Evolutionary conservation across 2,329 filamentous ascomycete genomes (phyloP), one percentile per base, ranked within the genome.

Genomic region (Pyrenophora teres): DNA sequence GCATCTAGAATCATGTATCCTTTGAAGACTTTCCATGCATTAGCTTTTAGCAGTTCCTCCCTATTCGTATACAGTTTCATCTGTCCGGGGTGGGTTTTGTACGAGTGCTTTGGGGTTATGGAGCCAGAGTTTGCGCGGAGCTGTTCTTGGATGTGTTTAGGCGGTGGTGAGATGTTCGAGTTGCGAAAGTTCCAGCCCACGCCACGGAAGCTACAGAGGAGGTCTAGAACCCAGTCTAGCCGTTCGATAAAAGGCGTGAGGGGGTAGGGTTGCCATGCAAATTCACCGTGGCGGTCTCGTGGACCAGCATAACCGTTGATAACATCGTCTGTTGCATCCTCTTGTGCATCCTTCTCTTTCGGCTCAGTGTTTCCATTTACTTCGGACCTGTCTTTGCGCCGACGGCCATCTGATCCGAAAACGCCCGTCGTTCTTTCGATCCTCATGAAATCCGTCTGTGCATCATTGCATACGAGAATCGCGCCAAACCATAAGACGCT

Each of bases 1-100:
- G 85, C 51, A 71, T 97, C 93, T 7, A 96, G 76, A 6, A 83
- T 54, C 10, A 94, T 57, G 67, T 90, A 94, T 57, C 79, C 78
- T 32, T 81, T 49, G 2, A 83, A 47, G n/a, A 87, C 74, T 5
- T 67, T 76, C 27, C 67, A 64, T 6, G 67, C 12, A 36, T 73
- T 72, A 30, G 64, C 51, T 31, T 57, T 57, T 1, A 80, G 62
- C 1, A 80, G 67, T 1, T 61, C 60, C 2, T 49, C 67, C 52
- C 59, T 76, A 76, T 15, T 72, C 64, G 12, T 64, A 62, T 8
- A 75, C 3, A 30, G 27, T 12, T 30, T 10, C 27, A 13, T 70
- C 51, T 77, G 75, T 12, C 72, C 69, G 2, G 63, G 54, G 55
- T 66, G 63, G 3, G 52, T 44, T 41, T 58, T 64, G 43, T 52